These are phyloP conservation scores for Psilocybe sp. DNA, from an alignment of 768 basidiomycete genomes.

Conservation along the genomic window DNA sequence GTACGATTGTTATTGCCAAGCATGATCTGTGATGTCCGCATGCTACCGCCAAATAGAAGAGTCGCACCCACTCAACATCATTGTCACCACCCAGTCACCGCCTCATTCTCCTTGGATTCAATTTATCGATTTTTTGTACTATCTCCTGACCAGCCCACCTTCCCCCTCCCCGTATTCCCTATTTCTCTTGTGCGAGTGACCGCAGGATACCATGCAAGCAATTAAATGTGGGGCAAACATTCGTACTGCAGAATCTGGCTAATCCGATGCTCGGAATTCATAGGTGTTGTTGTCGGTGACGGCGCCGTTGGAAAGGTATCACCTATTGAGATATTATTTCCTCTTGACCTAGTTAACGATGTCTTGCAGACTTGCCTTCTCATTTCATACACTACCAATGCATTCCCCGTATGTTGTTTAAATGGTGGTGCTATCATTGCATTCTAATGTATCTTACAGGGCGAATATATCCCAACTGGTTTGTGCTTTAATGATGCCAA, in stretches of 20 bases:
- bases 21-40: constrained; percentile 16
- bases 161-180: constrained; percentile 10
- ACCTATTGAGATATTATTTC: constrained; percentile 10
- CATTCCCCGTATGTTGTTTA: constrained; percentile 74
- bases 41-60: constrained; percentile 24
- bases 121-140: constrained; percentile 20
- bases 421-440: constrained; percentile 4
- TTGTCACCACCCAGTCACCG: constrained; percentile 15
- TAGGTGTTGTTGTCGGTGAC: constrained; percentile 98
- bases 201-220: constrained; percentile 68
- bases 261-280: constrained; percentile 19
- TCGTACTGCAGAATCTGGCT: constrained; percentile 23
- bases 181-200: constrained; percentile 14
- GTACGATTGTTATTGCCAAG: constrained; percentile 14
- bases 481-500: constrained; percentile 15
- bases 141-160: constrained; percentile 20
- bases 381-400: constrained; percentile 99
- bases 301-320: constrained; percentile 97
- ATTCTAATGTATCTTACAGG: constrained; percentile 43
- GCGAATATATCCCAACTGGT: constrained; percentile 97
- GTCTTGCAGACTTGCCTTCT: constrained; percentile 86
- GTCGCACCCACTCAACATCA: constrained; percentile 25
- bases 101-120: constrained; percentile 16
- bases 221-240: constrained; percentile 71
- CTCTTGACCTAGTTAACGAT: constrained; percentile 13